Evolutionary conservation across 2,329 filamentous ascomycete species (phyloP), one percentile per base, ranked within the genome.

Genomic region (Pyrenophora graminea): DNA sequence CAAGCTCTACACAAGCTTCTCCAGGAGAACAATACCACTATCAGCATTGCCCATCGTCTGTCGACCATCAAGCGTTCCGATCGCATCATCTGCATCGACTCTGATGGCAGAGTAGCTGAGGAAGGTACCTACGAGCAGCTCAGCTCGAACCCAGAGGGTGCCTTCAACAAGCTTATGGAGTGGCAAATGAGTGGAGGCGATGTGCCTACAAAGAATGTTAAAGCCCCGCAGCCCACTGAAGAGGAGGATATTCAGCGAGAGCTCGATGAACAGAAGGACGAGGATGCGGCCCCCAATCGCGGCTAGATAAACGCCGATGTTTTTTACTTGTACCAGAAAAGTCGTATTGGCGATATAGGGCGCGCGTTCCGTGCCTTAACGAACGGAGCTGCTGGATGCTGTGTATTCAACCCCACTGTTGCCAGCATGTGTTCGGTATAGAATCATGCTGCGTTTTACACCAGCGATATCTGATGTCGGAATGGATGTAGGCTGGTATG

Each of bases 61-160:
- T 96, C 90, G 1, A 99, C 94, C 0, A 99, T 99, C 76, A 96
- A 97, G 76, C 85, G 94, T 52, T 95, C 90, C 2, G 94, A 99
- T 69, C 87, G 87, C 58, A 96, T 99, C 69, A 94, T 99, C 62
- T 93, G 96, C 25, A 86, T 99, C 33, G 88, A 88, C 53, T 85
- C 82, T 49, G 88, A 97, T 66, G 95, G 94, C 56, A 87, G 83
- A 51, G 93, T 99, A 3, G 94, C 93, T 2, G 93, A 99, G 73
- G 89, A 89, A 58, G 94, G 94, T 49, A 88, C 87, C 51, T 99
- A 96, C 71, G 77, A 81, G 19, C 83, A 91, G 58, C 82, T 99
- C 18, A 89, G 87, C 45, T 79, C 82, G 4, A 85, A 90, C 53
- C 82, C 83, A 13, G 79, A 88, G 8, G 95, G 93, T 45, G 91